Evolutionary conservation across 345 rosid species (phyloP).

Genomic region (Zanthoxylum bungeanum): DNA sequence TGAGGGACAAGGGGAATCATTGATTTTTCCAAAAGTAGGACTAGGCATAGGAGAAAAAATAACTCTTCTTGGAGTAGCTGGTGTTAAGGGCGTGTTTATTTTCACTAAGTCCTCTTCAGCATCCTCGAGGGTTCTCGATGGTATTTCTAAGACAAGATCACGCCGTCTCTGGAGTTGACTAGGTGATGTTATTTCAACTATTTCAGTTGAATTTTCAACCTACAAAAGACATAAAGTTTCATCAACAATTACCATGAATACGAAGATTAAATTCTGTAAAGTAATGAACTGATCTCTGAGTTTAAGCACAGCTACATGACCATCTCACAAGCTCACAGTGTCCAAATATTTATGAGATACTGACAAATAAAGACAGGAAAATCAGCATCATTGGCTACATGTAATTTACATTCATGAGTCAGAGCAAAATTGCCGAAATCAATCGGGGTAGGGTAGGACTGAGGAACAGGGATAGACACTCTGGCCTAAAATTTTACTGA

Average conservation of each 20-base stretch:
- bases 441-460: not conserved
- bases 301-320: not conserved
- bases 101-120: conserved; percentile 34
- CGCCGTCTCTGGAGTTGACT: conserved; percentile 24
- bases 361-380: not conserved
- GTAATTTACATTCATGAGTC: not conserved
- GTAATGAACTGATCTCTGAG: not conserved
- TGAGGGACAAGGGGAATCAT: conserved; percentile 33
- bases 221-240: conserved; percentile 17
- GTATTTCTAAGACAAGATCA: conserved; percentile 44
- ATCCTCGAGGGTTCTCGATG: conserved; percentile 39
- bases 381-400: not conserved
- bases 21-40: conserved; percentile 39
- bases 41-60: conserved; percentile 81
- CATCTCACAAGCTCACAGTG: not conserved
- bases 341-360: not conserved
- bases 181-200: conserved; percentile 51
- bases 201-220: conserved; percentile 55
- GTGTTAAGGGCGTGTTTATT: conserved; percentile 48
- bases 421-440: not conserved
- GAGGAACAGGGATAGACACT: not conserved
- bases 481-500: not conserved
- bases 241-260: not conserved
- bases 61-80: conserved; percentile 63
- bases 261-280: not conserved